Evolutionary conservation across 176 grass and related monocot species (phyloP), one percentile per base, ranked within the genome.

Genomic region (Tillandsia leiboldiana): DNA sequence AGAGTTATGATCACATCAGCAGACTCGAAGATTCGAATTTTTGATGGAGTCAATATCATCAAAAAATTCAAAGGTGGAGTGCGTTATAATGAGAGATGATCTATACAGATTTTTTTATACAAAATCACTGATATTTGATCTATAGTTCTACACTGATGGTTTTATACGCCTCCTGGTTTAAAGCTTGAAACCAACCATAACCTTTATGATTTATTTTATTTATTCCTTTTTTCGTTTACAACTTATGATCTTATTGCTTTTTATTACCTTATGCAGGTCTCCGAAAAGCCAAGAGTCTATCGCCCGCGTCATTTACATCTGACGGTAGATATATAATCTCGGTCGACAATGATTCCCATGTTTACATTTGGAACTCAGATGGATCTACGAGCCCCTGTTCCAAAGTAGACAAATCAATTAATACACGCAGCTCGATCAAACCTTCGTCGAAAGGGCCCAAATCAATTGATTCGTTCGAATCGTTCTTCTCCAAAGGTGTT

Each of bases 241-340:
- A 11, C 27, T 10, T 15, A 6, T 5, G 4, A 42, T 42, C 33
- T 42, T 42, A 42, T 6, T 42, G 33, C 65, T 7, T 27, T 63
- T 65, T 50, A 4, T 20, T 53, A 58, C 63, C 9, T 9, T 15
- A 68, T 78, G 67, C 78, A 97, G 94, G 87, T 11, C 42, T 83
- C 65, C 71, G 94, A 65, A 92, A 81, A 29, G 81, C 84, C 0
- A 97, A 90, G 74, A 62, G 64, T 64, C 75, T 90, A 8, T 92
- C 81, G 11, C 75, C 89, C 3, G 79, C 89, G 9, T 83, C 80
- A n/a, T 77, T 93, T 54, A 92, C 86, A 26, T 92, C 82, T 0
- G 94, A 92, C 5, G 86, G 84, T 0, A 84, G 77, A 62, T 87
- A 92, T 47, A 79, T 97, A 47, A 77, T 97, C 78, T 97, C 89